A percentile compares a stretch with the other conserved stretches of the same genome.
Conservation (phyloP, 2,329 filamentous ascomycete genomes). For the Fusarium lyarnte region DNA sequence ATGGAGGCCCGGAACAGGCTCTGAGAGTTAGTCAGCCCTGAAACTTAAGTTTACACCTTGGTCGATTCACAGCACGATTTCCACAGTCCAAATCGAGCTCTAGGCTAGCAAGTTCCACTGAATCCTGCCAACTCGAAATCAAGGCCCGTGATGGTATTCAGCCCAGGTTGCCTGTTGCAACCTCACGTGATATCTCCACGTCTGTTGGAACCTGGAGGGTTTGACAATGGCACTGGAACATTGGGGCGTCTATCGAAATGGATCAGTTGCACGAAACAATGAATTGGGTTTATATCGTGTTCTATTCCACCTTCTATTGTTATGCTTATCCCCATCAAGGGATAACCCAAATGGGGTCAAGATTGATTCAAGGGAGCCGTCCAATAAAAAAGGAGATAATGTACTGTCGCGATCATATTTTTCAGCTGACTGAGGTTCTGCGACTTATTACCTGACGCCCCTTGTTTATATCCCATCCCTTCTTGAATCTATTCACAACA, state of each 20-base stretch:
- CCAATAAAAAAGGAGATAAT: not conserved
- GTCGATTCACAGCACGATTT: constrained; percentile 12
- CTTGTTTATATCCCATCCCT: not conserved
- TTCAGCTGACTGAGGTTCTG: not conserved
- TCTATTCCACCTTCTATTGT: not conserved
- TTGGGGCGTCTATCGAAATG: not conserved
- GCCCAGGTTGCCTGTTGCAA: not conserved
- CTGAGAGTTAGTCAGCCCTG: constrained; percentile 4
- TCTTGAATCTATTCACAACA: not conserved
- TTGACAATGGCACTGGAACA: not conserved
- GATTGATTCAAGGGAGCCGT: not conserved
- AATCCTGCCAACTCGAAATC: not conserved
- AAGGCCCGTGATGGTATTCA: not conserved
- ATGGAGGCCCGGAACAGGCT: not conserved
- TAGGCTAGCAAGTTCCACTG: not conserved
- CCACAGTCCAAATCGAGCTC: constrained; percentile 3
- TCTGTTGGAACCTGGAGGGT: constrained; percentile 3
- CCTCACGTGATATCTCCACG: constrained; percentile 5
- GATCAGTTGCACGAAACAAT: not conserved
- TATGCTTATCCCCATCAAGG: not conserved
- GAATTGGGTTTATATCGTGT: not conserved
- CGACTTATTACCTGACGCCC: not conserved
- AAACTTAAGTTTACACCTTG: not conserved
- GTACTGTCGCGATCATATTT: not conserved
- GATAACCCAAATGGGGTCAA: not conserved